Conservation (phyloP, 495 filamentous ascomycete genomes). For the Xylaria venustula region DNA sequence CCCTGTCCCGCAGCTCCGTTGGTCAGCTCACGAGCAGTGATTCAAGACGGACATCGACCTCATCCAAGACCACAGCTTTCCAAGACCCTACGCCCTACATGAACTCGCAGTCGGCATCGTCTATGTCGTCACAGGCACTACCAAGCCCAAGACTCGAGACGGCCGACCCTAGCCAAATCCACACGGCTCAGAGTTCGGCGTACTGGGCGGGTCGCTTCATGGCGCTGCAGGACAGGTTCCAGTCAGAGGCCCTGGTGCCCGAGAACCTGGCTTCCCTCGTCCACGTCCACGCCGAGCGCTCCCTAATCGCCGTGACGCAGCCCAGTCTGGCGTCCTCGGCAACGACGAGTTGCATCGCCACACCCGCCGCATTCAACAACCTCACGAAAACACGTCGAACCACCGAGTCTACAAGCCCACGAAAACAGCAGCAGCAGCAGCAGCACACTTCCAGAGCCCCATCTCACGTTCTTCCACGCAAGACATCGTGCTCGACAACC, state of each 20-base stretch:
- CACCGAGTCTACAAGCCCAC: not conserved
- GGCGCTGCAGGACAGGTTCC: constrained; percentile 52
- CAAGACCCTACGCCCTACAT: not conserved
- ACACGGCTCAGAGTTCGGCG: constrained; percentile 28
- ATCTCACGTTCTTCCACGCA: not conserved
- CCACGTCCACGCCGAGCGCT: constrained; percentile 17
- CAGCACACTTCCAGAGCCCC: not conserved
- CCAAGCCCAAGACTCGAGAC: not conserved
- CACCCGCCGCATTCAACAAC: constrained; percentile 12
- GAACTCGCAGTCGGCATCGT: constrained; percentile 9
- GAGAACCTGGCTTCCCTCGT: constrained; percentile 29
- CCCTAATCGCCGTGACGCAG: constrained; percentile 25
- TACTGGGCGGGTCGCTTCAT: constrained; percentile 61
- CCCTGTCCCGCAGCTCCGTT: constrained; percentile 36
- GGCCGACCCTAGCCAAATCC: constrained; percentile 20
- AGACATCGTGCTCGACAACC: not conserved
- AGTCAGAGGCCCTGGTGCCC: constrained; percentile 40
- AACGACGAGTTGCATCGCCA: constrained; percentile 26
- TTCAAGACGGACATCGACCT: constrained; percentile 21
- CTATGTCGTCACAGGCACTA: constrained; percentile 3
- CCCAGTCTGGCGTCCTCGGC: constrained; percentile 14
- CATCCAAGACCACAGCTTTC: constrained; percentile 9
- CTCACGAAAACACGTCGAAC: not conserved
- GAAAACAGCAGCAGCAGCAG: not conserved
- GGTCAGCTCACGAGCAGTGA: constrained; percentile 19